These are phyloP conservation scores for Stephanodiscus minutulus DNA, from an alignment of 108 stramenopile genomes.

Conservation along the genomic window DNA sequence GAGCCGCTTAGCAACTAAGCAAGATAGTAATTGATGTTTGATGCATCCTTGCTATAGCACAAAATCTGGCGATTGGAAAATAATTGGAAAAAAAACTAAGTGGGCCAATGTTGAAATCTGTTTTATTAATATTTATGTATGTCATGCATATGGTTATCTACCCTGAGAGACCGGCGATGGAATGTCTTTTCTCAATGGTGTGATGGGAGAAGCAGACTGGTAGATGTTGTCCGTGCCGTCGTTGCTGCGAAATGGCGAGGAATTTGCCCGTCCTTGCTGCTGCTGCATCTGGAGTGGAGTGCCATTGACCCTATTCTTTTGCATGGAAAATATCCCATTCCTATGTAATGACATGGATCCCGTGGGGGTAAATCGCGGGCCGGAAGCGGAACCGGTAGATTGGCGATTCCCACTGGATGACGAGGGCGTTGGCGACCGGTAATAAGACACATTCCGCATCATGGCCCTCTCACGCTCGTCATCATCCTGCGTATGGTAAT, in stretches of 20 bases:
- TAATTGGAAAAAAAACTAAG: no score
- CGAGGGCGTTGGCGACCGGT: constrained; percentile 29
- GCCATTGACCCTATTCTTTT: constrained; percentile 13
- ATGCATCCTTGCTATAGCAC: no score
- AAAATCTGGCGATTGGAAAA: no score
- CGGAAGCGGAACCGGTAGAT: not conserved
- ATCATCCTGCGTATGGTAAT: constrained; percentile 34
- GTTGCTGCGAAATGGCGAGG: constrained; percentile 21
- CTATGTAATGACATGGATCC: constrained; percentile 36
- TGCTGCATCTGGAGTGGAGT: constrained; percentile 8
- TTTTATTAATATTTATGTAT: not conserved
- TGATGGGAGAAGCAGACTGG: constrained; percentile 37
- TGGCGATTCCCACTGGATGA: constrained; percentile 16
- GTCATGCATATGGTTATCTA: not conserved
- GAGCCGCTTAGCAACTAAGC: no score
- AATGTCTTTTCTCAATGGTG: constrained; percentile 14
- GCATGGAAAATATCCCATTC: constrained; percentile 43
- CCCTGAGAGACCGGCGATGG: constrained; percentile 1
- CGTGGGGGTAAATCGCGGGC: not conserved
- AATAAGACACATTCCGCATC: constrained; percentile 46
- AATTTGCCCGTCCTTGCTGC: constrained; percentile 12
- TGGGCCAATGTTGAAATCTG: no score
- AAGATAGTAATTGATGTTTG: no score
- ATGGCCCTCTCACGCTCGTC: constrained; percentile 35
- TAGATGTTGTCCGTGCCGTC: constrained; percentile 40